Evolutionary conservation across 768 basidiomycete genomes (phyloP).

Genomic region (Termitomyces titanicus): DNA sequence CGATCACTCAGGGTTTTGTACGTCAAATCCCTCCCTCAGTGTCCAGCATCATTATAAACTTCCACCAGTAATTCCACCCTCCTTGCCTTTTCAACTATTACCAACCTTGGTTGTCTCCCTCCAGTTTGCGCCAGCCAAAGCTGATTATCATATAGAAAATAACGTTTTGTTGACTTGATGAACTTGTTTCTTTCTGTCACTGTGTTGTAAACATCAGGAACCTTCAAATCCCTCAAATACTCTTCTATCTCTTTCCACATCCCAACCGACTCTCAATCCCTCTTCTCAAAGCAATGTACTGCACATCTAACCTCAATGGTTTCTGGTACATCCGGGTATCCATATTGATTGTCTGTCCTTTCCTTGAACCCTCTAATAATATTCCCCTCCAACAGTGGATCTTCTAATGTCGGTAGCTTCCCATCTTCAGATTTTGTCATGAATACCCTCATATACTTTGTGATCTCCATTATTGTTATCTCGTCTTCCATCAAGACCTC

Average conservation of each 20-base stretch:
- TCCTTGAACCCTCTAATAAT: neutral
- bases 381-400: neutral
- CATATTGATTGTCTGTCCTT: neutral
- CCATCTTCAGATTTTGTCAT: neutral
- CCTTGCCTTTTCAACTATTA: conserved; percentile 13
- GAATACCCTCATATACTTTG: neutral
- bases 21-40: conserved; percentile 25
- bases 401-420: neutral
- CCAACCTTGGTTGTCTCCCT: conserved; percentile 16
- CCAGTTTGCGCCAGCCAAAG: conserved; percentile 17
- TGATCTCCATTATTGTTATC: neutral
- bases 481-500: neutral
- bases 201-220: too few species aligned
- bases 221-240: conserved; percentile 4
- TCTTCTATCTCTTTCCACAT: conserved; percentile 14
- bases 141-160: conserved; percentile 14
- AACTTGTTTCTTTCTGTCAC: neutral
- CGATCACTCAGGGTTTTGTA: conserved; percentile 18
- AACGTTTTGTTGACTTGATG: neutral
- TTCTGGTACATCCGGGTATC: neutral
- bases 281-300: conserved; percentile 8
- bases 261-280: conserved; percentile 6
- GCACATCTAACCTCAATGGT: neutral
- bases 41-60: conserved; percentile 25
- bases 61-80: conserved; percentile 15